Evolutionary conservation across 73 alveolate species (phyloP), one percentile per base, ranked within the genome.

Genomic region (Stentor coeruleus): DNA sequence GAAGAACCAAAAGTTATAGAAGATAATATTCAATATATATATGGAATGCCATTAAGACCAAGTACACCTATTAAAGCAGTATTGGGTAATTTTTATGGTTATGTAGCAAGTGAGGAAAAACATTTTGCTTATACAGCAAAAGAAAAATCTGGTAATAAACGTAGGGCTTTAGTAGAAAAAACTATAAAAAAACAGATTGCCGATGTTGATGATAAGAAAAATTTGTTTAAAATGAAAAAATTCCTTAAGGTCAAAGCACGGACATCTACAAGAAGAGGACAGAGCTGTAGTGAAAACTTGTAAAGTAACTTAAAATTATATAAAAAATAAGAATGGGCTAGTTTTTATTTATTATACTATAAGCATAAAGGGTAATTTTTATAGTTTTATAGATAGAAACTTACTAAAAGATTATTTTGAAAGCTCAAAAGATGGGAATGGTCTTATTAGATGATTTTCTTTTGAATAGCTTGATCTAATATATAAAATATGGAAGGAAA

Each of bases 221-320:
- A 58, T 31, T 77, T 76, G n/a, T 83, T 83, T 57, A 83, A 83
- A 74, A 83, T 83, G 88, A 37, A 83, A 38, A 74, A 83, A 66
- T 83, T 83, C 37, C 76, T 74, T 76, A 83, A 58, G 20, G 88
- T 83, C 3, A 38, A 37, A 14, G 73, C 88, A 28, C 72, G 88
- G 74, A 83, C 86, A n/a, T n/a, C n/a, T n/a, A n/a, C n/a, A n/a
- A n/a, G n/a, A n/a, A n/a, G n/a, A n/a, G n/a, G n/a, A n/a, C n/a
- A n/a, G n/a, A n/a, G n/a, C n/a, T n/a, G n/a, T n/a, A n/a, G n/a
- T n/a, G n/a, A n/a, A n/a, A n/a, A n/a, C n/a, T n/a, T n/a, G n/a
- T n/a, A n/a, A n/a, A n/a, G n/a, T n/a, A n/a, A n/a, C n/a, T n/a
- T n/a, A n/a, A n/a, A n/a, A n/a, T n/a, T n/a, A n/a, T n/a, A n/a